These are phyloP conservation scores for Fragaria ananassa DNA, from an alignment of 306 rosid genomes.

Conservation along the genomic window DNA sequence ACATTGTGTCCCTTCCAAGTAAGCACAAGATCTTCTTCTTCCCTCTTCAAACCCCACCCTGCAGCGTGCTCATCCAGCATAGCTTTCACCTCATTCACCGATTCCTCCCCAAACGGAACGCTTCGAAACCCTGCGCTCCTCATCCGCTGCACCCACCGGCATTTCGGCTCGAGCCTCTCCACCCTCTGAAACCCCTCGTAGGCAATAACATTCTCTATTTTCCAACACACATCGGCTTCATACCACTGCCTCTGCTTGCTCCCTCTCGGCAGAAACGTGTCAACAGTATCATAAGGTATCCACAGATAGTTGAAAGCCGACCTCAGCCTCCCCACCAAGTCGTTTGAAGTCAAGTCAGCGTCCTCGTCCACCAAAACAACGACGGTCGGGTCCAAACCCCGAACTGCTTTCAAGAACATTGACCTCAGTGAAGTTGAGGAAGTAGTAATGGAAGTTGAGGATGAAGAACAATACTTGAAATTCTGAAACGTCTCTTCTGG, in stretches of 20 bases:
- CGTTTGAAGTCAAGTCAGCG: constrained; percentile 66
- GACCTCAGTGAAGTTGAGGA: constrained; percentile 41
- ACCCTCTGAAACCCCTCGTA: constrained; percentile 76
- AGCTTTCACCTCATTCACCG: constrained; percentile 58
- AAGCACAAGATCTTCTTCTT: constrained; percentile 68
- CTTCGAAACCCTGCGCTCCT: constrained; percentile 53
- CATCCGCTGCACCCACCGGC: constrained; percentile 76
- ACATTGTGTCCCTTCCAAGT: constrained; percentile 99
- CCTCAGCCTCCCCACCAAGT: constrained; percentile 57
- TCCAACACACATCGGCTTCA: constrained; percentile 80
- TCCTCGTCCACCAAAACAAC: constrained; percentile 80
- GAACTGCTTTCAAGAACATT: constrained; percentile 57
- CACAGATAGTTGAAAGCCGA: constrained; percentile 85
- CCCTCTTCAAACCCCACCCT: constrained; percentile 96
- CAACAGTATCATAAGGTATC: constrained; percentile 90
- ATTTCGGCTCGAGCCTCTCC: constrained; percentile 57
- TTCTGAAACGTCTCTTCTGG: constrained; percentile 57
- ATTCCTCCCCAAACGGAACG: constrained; percentile 56
- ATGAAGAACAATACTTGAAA: neutral
- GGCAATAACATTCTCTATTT: constrained; percentile 82
- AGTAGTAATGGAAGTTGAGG: neutral
- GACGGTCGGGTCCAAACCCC: constrained; percentile 63
- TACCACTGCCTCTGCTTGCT: constrained; percentile 88
- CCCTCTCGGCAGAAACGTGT: constrained; percentile 65
- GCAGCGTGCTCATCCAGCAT: constrained; percentile 97